A percentile compares a stretch with the other conserved stretches of the same genome.
These are phyloP conservation scores for Danielozyma ontarioensis DNA, from an alignment of 805 yeast species.

Conservation along the genomic window DNA sequence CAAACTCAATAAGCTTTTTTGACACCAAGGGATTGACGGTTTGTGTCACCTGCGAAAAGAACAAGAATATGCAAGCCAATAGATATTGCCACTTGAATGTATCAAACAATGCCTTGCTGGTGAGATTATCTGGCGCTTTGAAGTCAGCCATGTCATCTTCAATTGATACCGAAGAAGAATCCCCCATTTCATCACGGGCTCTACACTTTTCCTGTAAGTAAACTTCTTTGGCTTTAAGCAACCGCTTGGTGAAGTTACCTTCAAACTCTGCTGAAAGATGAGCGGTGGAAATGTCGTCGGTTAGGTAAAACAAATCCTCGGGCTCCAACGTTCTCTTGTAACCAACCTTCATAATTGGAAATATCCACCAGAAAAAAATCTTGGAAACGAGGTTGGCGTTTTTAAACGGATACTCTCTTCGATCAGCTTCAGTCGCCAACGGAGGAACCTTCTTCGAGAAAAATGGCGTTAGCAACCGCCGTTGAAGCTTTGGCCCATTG, in stretches of 20 bases:
- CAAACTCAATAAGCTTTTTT: constrained; percentile 32
- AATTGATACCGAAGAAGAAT: constrained; percentile 13
- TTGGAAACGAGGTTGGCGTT: constrained; percentile 35
- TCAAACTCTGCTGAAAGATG: too few relatives aligned
- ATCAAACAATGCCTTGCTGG: constrained; percentile 15
- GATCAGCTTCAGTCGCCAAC: constrained; percentile 46
- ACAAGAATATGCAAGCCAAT: constrained; percentile 15
- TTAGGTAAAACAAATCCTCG: constrained; percentile 47
- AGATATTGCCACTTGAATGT: constrained; percentile 28
- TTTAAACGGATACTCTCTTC: constrained; percentile 41
- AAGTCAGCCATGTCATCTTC: constrained; percentile 28
- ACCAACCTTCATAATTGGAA: constrained; percentile 59
- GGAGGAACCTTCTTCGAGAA: constrained; percentile 40
- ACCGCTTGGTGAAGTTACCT: too few relatives aligned
- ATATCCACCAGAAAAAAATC: constrained; percentile 62
- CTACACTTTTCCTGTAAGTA: constrained; percentile 22
- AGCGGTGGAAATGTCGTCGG: constrained; percentile 32
- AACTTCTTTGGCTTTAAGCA: too few relatives aligned
- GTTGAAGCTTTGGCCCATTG: constrained; percentile 19
- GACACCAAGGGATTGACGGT: constrained; percentile 32
- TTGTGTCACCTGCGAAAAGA: constrained; percentile 19
- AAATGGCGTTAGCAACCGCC: constrained; percentile 28
- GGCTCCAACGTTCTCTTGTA: constrained; percentile 68
- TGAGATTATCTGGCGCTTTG: constrained; percentile 15
- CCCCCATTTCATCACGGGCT: constrained; percentile 17